Base-by-base conservation (phyloP, 2,329 filamentous ascomycete genomes). In the Colletotrichum liriopes region DNA sequence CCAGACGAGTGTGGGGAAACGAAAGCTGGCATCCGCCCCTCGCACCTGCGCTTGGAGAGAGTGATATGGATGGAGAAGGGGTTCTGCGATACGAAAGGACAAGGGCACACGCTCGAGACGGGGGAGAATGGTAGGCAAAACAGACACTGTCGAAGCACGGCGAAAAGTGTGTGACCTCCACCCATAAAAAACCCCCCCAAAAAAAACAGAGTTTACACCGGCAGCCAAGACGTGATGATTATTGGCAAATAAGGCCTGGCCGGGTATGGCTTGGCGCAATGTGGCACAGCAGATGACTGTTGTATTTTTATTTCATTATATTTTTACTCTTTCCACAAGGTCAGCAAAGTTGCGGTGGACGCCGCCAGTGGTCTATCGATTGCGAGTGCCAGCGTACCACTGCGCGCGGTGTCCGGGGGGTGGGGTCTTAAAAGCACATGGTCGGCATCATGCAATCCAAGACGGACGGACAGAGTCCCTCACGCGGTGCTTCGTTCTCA, bases 1-100 rank as follows among this genome's bases (percentile, higher is more conserved):
- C 43, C n/a, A 29, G 47, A 16, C n/a, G 29, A 37, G 61, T 69
- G 67, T 58, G 55, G 67, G 52, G 67, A 69, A 58, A 69, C 23
- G 43, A 41, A n/a, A 55, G 51, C 14, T 58, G n/a, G n/a, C 37
- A 58, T n/a, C 35, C 41, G 55, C 55, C 26, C 35, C 14, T 58
- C 23, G 6, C 16, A 51, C 23, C 23, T 20, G 61, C 45, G 41
- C 20, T 16, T 23, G 8, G 35, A 58, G 35, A 41, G 37, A 16
- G 26, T 8, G 37, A 26, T 41, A 41, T 39, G 55, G 29, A 16
- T 39, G n/a, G 55, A 41, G n/a, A 41, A 39, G n/a, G 54, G 35
- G 23, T 52, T 32, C 26, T 52, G 16, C 23, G 12, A 8, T 8
- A 18, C 4, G 16, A 26, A 18, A 29, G 26, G 26, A 39, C 61